phyloP scores from a whole-genome alignment of 306 rosid species.

The Arachis stenosperma region DNA sequence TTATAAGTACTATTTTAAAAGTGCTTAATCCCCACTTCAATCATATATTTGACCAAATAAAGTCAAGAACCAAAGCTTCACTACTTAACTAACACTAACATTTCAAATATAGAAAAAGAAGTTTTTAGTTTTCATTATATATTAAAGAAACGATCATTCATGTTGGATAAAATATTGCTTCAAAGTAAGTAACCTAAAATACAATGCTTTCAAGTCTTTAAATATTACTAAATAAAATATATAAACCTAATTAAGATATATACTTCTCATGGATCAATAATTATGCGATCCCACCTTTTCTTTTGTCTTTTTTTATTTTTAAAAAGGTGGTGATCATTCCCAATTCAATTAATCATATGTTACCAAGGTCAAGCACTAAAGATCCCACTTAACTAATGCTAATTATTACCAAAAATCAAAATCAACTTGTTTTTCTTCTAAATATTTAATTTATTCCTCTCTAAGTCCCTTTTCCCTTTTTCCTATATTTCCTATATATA shows the following conservation, averaged over 20 bases:
- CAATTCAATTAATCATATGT: not conserved
- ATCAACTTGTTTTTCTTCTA: not conserved
- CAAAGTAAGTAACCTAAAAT: not conserved
- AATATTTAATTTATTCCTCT: not conserved
- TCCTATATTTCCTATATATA: not conserved
- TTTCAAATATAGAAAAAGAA: not conserved
- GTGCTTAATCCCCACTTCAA: not conserved
- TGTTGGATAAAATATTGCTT: not conserved
- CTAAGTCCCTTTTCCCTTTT: not conserved
- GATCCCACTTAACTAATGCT: slow-evolving; percentile 5
- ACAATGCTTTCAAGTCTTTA: not conserved
- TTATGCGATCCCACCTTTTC: not conserved
- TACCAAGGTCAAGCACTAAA: not conserved
- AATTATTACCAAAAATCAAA: not conserved
- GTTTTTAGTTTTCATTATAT: not conserved
- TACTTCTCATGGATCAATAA: not conserved
- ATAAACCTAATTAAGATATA: too few relatives aligned
- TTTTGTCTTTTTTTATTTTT: not conserved
- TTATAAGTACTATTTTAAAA: not conserved
- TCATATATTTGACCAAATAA: slow-evolving; percentile 16
- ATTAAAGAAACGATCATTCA: not conserved
- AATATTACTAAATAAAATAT: not conserved
- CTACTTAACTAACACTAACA: not conserved
- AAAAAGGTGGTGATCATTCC: not conserved
- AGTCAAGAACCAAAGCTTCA: not conserved